Evolutionary conservation across 768 basidiomycete species (phyloP).

Genomic region (Leccinum boreale): DNA sequence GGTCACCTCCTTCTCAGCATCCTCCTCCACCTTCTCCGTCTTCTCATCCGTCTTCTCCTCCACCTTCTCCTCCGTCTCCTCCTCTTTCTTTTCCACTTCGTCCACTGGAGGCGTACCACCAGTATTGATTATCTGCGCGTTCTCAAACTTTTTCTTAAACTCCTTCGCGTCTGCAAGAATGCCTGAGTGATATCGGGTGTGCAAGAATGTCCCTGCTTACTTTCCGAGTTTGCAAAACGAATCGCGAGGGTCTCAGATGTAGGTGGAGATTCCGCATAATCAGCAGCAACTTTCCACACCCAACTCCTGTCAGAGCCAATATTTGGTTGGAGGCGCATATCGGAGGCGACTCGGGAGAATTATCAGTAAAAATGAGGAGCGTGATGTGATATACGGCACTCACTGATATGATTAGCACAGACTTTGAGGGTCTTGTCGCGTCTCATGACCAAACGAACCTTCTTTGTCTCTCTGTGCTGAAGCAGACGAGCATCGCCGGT

Average conservation of each 20-base stretch:
- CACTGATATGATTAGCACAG: constrained; percentile 96
- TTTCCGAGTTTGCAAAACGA: constrained; percentile 94
- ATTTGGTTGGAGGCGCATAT: constrained; percentile 96
- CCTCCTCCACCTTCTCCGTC: constrained; percentile 26
- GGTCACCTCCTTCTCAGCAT: constrained; percentile 29
- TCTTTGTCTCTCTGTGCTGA: constrained; percentile 83
- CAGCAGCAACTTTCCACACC: constrained; percentile 98
- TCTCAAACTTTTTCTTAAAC: constrained; percentile 90
- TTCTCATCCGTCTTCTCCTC: constrained; percentile 23
- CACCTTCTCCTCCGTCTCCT: constrained; percentile 30
- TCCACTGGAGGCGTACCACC: constrained; percentile 27
- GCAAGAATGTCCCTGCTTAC: constrained; percentile 47
- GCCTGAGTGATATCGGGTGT: constrained; percentile 5
- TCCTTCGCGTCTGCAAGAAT: constrained; percentile 64
- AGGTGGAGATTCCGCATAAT: constrained; percentile 88
- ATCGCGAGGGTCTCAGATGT: constrained; percentile 96
- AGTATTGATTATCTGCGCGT: constrained; percentile 68
- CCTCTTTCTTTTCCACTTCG: constrained; percentile 21
- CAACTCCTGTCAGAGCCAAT: constrained; percentile 98
- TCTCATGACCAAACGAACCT: constrained; percentile 96
- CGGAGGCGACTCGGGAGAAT: constrained; percentile 60
- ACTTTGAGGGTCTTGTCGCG: constrained; percentile 99
- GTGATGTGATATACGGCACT: constrained; percentile 23
- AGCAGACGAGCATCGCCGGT: constrained; percentile 95
- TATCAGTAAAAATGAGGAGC: constrained; percentile 3